phyloP scores from a whole-genome alignment of 805 yeast genomes.

The Kuraishia molischiana region DNA sequence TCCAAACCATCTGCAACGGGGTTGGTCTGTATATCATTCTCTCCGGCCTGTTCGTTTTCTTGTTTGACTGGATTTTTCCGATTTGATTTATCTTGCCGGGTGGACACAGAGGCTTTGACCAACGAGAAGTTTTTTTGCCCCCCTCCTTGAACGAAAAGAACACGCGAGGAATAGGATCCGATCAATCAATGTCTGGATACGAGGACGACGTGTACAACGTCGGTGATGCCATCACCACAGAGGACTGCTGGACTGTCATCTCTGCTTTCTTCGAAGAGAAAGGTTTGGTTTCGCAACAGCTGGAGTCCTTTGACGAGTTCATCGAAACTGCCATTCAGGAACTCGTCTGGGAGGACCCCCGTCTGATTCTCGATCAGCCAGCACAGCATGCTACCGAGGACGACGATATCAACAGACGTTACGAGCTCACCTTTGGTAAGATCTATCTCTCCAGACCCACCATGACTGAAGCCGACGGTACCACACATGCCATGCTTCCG shows the following conservation, averaged over 20 bases:
- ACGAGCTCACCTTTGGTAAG: conserved; percentile 96
- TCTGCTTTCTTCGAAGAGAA: conserved; percentile 93
- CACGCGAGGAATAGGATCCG: not conserved
- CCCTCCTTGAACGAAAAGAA: not conserved
- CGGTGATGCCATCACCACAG: conserved; percentile 82
- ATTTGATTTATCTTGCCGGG: too few relatives aligned
- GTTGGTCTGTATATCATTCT: too few relatives aligned
- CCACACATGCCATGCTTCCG: conserved; percentile 97
- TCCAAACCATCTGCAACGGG: too few relatives aligned
- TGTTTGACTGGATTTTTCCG: too few relatives aligned
- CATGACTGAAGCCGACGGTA: conserved; percentile 99
- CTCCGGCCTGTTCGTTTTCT: too few relatives aligned
- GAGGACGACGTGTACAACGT: conserved; percentile 18
- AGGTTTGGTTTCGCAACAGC: conserved; percentile 95
- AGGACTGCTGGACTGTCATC: conserved; percentile 98
- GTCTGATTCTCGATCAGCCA: conserved; percentile 90
- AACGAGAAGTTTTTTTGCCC: too few relatives aligned
- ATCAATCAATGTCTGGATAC: not conserved
- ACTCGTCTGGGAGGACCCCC: conserved; percentile 91
- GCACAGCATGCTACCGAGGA: conserved; percentile 93
- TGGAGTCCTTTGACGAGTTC: conserved; percentile 97
- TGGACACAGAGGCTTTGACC: too few relatives aligned
- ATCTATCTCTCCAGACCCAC: conserved; percentile 94
- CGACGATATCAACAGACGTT: conserved; percentile 85
- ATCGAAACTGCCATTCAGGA: conserved; percentile 95